Evolutionary conservation across 768 basidiomycete genomes (phyloP), one percentile per base, ranked within the genome.

Genomic region (Tylopilus rubrobrunneus): DNA sequence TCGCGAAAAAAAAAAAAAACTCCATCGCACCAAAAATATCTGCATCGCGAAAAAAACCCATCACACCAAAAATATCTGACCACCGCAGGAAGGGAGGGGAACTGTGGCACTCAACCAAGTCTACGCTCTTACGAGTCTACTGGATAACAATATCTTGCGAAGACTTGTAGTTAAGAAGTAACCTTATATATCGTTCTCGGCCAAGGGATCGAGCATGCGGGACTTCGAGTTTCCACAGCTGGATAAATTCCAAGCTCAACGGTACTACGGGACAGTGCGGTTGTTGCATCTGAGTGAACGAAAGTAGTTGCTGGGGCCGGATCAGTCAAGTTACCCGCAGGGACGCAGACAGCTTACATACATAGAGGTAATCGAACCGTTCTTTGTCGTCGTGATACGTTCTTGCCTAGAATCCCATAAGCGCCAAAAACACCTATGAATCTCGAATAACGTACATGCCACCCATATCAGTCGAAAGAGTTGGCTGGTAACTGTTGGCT

Each of bases 401-500:
- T 99, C 97, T 82, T 98, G 96, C 89, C 89, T 91, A 57, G 25
- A 50, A 36, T 10, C 40, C 43, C 33, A 56, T 61, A 34, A 63
- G 53, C 23, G 49, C 39, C 10, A 43, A 29, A 48, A 6, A 34
- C 6, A 31, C 55, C 14, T 11, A 5, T 44, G 17, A 21, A 14
- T 1, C 7, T 5, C 4, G 44, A 56, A 34, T 41, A 14, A 79
- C 88, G 56, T 73, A 89, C 97, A 98, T 99, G 83, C 85, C 85
- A 92, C 97, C 97, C 97, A 98, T 99, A 75, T 99, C 97, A 71
- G 97, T 99, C 61, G 97, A 98, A 56, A 98, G 88, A 49, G 97
- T 98, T 71, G 97, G 97, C 74, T 99, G 97, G 80, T 99, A 99
- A 85, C 97, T 97, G 84, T 98, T 97, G 60, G 97, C 97, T 63